Evolutionary conservation across 305 asterid genomes (phyloP).

Genomic region (Coffea humblotiana): DNA sequence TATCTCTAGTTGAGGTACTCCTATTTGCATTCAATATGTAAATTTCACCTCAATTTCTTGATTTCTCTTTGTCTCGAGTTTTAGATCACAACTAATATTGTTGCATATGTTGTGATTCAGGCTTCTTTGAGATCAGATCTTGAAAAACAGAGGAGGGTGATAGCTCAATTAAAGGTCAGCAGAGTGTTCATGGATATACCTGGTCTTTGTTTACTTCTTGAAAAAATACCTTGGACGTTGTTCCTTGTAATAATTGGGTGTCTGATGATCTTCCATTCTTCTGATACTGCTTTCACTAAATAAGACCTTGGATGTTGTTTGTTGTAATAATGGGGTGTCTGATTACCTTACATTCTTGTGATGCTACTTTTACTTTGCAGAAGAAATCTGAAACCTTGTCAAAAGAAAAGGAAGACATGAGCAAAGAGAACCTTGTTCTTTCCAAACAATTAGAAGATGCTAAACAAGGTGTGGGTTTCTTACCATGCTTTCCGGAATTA

Average conservation of each 20-base stretch:
- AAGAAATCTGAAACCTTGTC: slow-evolving; percentile 46
- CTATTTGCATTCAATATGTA: not conserved
- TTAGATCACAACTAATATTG: not conserved
- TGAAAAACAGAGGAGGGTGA: slow-evolving; percentile 33
- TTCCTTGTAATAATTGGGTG: not conserved
- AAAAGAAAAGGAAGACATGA: slow-evolving; percentile 67
- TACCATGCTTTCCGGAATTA: not conserved
- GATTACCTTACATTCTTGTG: not conserved
- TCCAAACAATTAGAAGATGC: slow-evolving; percentile 75
- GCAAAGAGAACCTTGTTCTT: slow-evolving; percentile 56
- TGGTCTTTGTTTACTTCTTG: slow-evolving; percentile 8
- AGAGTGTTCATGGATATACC: not conserved
- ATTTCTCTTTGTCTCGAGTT: not conserved
- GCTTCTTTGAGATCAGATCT: slow-evolving; percentile 45
- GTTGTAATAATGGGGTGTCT: not conserved
- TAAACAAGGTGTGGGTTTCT: slow-evolving; percentile 39
- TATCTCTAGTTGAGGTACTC: slow-evolving; percentile 51
- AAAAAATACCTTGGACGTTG: not conserved
- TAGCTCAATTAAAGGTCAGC: slow-evolving; percentile 19
- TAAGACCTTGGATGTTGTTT: not conserved
- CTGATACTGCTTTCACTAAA: not conserved
- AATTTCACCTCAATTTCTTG: not conserved
- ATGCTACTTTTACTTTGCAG: slow-evolving; percentile 16
- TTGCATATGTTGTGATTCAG: slow-evolving; percentile 19
- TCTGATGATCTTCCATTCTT: not conserved